Evolutionary conservation across 2,329 filamentous ascomycete species (phyloP), one percentile per base, ranked within the genome.

Genomic region (Calonectria hongkongensis): DNA sequence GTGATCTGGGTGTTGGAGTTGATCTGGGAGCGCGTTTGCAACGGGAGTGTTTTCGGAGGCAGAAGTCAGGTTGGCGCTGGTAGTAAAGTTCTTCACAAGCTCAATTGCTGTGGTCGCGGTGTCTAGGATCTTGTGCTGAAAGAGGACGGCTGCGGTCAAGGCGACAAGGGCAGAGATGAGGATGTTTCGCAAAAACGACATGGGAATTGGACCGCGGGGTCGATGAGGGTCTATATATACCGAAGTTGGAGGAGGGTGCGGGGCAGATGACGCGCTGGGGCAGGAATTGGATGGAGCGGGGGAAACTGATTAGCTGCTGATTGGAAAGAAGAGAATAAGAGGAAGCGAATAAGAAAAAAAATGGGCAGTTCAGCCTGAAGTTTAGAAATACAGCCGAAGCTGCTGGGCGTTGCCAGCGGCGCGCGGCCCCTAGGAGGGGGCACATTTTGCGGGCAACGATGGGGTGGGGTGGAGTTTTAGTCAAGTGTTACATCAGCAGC

Each of bases 171-270:
- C 68, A 66, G 81, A 71, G 64, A 81, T 70, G 74, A 81, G 75
- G 73, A 81, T 78, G 75, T 54, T 72, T 75, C 76, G 63, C 41
- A 80, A 76, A 74, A 81, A 63, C 36, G 80, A 83, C 83, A 85
- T 85, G 73, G 69, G 72, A 70, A 72, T 66, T 54, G 62, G 45
- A 66, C 56, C n/a, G 75, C 64, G 45, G 71, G 75, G 75, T 65
- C 36, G 72, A 25, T 28, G 66, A 51, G 56, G 68, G 70, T 54
- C 72, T 77, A 76, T 76, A 80, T 79, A 79, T 39, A 33, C 41
- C n/a, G n/a, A 41, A 64, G 9, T n/a, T 30, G 48, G 58, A 25
- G n/a, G 16, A 48, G 21, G 21, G 21, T 21, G 60, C 66, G 70
- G 65, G 66, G 71, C 25, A 54, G 36, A 45, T 45, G 71, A 64